Evolutionary conservation across 176 grass and related monocot genomes (phyloP).

Genomic region (Tillandsia fasciculata): DNA sequence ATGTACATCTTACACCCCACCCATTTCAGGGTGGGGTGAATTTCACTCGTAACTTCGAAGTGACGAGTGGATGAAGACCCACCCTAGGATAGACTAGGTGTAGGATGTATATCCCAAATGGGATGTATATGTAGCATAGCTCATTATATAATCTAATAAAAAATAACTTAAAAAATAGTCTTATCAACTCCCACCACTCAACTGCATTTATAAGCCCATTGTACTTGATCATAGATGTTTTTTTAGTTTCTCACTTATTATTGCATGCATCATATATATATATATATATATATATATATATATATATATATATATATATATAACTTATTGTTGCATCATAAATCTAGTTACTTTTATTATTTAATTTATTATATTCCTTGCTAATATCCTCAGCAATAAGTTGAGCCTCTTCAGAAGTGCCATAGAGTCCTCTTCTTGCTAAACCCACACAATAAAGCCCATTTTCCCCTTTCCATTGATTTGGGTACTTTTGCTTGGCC

Average conservation of each 20-base stretch:
- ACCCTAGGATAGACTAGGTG: too few relatives aligned
- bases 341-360: background rate
- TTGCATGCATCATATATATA: background rate
- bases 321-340: background rate
- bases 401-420: slow-evolving; percentile 37
- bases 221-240: too few relatives aligned
- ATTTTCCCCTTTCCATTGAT: slow-evolving; percentile 46
- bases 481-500: slow-evolving; percentile 27
- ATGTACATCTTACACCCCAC: too few relatives aligned
- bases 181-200: too few relatives aligned
- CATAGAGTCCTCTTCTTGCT: slow-evolving; percentile 45
- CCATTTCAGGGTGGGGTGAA: too few relatives aligned
- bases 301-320: background rate
- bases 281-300: background rate
- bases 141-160: too few relatives aligned
- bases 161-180: too few relatives aligned
- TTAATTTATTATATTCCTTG: slow-evolving; percentile 1
- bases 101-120: too few relatives aligned
- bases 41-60: too few relatives aligned
- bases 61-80: too few relatives aligned
- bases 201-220: too few relatives aligned
- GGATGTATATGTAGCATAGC: too few relatives aligned
- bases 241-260: background rate
- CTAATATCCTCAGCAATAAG: slow-evolving; percentile 40
- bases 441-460: slow-evolving; percentile 41